Conservation (phyloP, 2,329 filamentous ascomycete species). For the Epichloe sibirici region DNA sequence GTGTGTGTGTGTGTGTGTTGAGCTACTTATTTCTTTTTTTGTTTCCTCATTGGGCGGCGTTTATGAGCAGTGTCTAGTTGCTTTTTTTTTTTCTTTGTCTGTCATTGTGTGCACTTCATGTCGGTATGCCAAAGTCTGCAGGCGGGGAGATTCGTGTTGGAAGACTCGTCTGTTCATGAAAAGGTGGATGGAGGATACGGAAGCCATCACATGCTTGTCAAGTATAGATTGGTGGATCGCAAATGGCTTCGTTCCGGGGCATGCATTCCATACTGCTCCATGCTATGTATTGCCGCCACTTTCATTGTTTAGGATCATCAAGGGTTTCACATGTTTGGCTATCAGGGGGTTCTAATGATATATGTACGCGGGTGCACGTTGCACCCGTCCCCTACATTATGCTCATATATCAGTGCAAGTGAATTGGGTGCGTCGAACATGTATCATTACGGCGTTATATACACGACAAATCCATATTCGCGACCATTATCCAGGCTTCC, state of each 20-base stretch:
- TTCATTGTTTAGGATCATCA: neutral
- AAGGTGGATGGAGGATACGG: neutral
- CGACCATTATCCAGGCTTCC: neutral
- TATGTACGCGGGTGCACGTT: neutral
- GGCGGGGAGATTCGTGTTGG: neutral
- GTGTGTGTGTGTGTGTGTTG: neutral
- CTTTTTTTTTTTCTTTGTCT: neutral
- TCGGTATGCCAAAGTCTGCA: neutral
- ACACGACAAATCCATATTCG: neutral
- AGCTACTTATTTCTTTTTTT: neutral
- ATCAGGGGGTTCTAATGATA: neutral
- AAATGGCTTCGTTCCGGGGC: too few relatives aligned
- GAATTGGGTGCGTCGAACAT: conserved; percentile 2
- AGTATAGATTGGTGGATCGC: too few relatives aligned
- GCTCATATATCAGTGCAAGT: neutral
- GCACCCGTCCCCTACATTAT: neutral
- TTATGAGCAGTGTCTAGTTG: neutral
- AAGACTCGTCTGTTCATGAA: neutral
- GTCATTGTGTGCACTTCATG: neutral
- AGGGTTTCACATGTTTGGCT: neutral
- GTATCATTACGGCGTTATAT: conserved; percentile 8
- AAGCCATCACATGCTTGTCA: neutral
- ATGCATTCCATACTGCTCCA: too few relatives aligned
- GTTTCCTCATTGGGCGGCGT: neutral
- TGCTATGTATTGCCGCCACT: neutral